A percentile compares a stretch with the other conserved stretches of the same genome.
Conservation (phyloP, 768 basidiomycete species). For the Tephrocybe sp. region DNA sequence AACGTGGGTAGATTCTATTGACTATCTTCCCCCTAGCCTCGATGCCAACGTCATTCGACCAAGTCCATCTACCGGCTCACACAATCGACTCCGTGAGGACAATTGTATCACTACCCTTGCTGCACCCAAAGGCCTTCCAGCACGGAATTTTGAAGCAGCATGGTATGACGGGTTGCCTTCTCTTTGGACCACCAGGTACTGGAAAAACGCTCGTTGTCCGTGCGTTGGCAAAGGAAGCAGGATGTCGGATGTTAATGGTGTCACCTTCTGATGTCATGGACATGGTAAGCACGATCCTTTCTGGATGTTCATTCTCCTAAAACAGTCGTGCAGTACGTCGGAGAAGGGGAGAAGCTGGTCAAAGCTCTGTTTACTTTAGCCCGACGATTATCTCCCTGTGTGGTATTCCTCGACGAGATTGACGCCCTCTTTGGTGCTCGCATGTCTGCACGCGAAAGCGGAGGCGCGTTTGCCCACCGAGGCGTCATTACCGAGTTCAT, state of each 20-base stretch:
- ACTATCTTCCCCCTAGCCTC: constrained; percentile 46
- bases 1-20: too few species aligned
- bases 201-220: constrained; percentile 89
- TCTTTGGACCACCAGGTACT: constrained; percentile 89
- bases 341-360: constrained; percentile 88
- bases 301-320: background rate
- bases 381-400: constrained; percentile 81
- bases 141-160: constrained; percentile 90
- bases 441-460: constrained; percentile 69
- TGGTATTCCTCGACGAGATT: constrained; percentile 93
- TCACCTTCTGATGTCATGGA: constrained; percentile 95
- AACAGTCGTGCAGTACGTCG: constrained; percentile 59
- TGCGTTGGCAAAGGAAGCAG: constrained; percentile 90
- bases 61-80: constrained; percentile 84
- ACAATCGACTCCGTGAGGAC: constrained; percentile 93
- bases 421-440: constrained; percentile 91
- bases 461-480: constrained; percentile 79
- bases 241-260: constrained; percentile 88
- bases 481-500: constrained; percentile 91
- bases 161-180: constrained; percentile 84
- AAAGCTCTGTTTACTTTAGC: constrained; percentile 87
- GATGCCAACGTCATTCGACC: constrained; percentile 79
- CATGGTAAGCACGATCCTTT: constrained; percentile 55
- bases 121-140: constrained; percentile 85
- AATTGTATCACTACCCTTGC: constrained; percentile 83